Evolutionary conservation across 176 grass and related monocot species (phyloP), one percentile per base, ranked within the genome.

Genomic region (Juncus inflexus): DNA sequence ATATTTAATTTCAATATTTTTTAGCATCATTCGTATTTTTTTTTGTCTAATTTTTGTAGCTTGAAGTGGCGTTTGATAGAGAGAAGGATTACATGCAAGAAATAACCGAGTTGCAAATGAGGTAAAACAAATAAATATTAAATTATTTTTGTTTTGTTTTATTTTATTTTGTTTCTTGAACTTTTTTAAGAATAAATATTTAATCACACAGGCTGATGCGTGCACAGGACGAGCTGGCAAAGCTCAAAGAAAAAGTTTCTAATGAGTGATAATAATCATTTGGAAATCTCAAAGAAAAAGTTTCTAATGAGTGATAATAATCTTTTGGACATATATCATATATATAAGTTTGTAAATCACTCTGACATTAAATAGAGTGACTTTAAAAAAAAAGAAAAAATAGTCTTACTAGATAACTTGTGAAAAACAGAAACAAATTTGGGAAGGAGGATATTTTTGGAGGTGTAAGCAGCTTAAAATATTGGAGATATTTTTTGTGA

Each of bases 31-130:
- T 47, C 1, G 9, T 47, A 15, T 42, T 36, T n/a, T 54, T 40
- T 42, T 40, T 16, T 7, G 11, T 39, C 43, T 35, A 50, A 19
- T 50, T 63, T 83, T 69, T 82, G 62, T 75, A 97, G 94, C 68
- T 97, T 64, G 87, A 97, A 86, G 79, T 75, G 13, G 79, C 94
- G 28, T 74, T 83, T 47, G 94, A 89, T 50, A 91, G 70, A 69
- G 94, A 92, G 80, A 92, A 91, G 65, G 82, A 97, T 64, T 61
- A 91, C 42, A 14, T 91, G 28, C 80, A 83, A 35, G 84, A 96
- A 43, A 69, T 97, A 16, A 74, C 65, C 71, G 94, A 89, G 37
- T 61, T 97, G 52, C 88, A 97, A 39, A 91, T 82, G 82, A 84
- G 94, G 94, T 97, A 86, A 28, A 28, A 28, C 37, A 62, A 3